phyloP scores from a whole-genome alignment of 1,139 yeast species.

The Saccharomyces uvarum region DNA sequence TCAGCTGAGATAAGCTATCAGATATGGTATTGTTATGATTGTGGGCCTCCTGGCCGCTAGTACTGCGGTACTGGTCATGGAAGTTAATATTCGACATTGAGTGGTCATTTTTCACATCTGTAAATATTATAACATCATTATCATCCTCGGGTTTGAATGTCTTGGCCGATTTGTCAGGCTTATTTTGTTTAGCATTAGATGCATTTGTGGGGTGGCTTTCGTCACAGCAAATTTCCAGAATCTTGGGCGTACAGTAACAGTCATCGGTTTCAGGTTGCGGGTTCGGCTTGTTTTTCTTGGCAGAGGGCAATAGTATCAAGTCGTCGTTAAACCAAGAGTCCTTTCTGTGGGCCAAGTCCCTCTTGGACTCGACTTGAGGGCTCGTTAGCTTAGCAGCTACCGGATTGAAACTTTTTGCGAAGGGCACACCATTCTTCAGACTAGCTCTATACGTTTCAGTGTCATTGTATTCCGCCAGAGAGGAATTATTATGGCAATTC shows the following conservation, averaged over 20 bases:
- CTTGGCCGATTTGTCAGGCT: background rate
- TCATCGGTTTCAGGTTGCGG: slow-evolving; percentile 6
- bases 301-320: background rate
- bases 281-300: slow-evolving; percentile 3
- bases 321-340: background rate
- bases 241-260: slow-evolving; percentile 32
- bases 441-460: background rate
- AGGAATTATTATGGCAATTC: slow-evolving; percentile 29
- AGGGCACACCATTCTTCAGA: background rate
- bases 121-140: background rate
- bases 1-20: background rate
- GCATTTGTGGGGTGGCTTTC: slow-evolving; percentile 20
- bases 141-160: background rate
- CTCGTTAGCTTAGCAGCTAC: background rate
- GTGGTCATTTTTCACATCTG: background rate
- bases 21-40: background rate
- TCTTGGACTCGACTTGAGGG: background rate
- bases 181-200: background rate
- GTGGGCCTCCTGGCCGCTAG: background rate
- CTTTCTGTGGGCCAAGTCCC: background rate
- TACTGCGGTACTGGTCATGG: background rate
- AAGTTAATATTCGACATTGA: background rate
- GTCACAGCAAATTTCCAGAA: slow-evolving; percentile 37
- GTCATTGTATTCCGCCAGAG: background rate
- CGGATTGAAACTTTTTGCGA: background rate